phyloP scores from a whole-genome alignment of 1,284 basidiomycete species.

The Coriolopsis trogii region DNA sequence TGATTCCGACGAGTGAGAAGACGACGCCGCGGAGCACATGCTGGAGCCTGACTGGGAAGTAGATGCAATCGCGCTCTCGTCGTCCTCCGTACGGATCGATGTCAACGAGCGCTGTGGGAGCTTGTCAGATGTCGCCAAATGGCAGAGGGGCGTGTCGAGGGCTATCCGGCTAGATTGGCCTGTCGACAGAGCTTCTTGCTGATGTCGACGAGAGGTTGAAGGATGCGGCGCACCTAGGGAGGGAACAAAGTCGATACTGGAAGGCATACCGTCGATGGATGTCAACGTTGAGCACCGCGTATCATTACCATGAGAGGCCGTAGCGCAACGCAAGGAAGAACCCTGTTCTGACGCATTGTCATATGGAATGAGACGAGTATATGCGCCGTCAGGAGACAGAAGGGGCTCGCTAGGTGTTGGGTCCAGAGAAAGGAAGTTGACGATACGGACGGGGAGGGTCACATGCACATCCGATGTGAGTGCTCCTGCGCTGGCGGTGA shows the following conservation, averaged over 20 bases:
- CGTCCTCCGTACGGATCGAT: too few species aligned
- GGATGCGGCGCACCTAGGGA: too few species aligned
- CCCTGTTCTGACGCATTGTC: not conserved
- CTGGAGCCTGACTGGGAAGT: constrained; percentile 24
- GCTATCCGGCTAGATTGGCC: not conserved
- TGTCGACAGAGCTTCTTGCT: constrained; percentile 2
- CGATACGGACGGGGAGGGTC: constrained; percentile 71
- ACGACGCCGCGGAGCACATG: constrained; percentile 25
- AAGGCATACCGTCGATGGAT: too few species aligned
- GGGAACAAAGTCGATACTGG: too few species aligned
- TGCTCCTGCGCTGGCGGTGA: constrained; percentile 68
- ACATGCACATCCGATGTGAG: constrained; percentile 69
- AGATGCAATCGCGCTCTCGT: not conserved
- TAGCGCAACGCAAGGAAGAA: not conserved
- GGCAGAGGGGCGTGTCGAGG: constrained; percentile 1
- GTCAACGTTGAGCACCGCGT: too few species aligned
- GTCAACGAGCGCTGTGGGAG: too few species aligned
- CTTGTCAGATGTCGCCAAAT: not conserved
- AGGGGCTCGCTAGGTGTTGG: constrained; percentile 56
- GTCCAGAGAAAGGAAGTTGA: constrained; percentile 84
- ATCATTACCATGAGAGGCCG: not conserved
- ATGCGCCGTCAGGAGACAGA: constrained; percentile 27
- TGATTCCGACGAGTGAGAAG: not conserved
- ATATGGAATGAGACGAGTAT: constrained; percentile 19
- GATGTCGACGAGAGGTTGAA: not conserved